phyloP scores from a whole-genome alignment of 805 yeast genomes.

The Wickerhamiella musiphila region DNA sequence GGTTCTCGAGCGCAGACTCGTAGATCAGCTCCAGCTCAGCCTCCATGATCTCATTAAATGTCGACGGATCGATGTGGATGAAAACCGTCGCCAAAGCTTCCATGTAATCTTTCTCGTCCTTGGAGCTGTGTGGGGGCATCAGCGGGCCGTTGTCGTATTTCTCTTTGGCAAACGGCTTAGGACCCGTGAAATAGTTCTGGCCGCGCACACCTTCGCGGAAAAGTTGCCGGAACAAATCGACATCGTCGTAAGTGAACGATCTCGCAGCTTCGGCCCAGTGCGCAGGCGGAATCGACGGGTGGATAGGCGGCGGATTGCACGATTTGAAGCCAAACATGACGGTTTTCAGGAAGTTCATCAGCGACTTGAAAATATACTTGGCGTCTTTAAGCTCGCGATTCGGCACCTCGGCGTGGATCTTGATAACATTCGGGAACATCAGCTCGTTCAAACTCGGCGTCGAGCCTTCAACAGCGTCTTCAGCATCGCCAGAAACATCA shows the following conservation, averaged over 20 bases:
- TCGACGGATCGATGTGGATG: slow-evolving; percentile 85
- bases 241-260: slow-evolving; percentile 69
- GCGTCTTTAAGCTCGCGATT: slow-evolving; percentile 74
- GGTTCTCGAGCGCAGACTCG: slow-evolving; percentile 61
- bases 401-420: slow-evolving; percentile 31
- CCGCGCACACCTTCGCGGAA: slow-evolving; percentile 78
- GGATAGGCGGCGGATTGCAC: slow-evolving; percentile 67
- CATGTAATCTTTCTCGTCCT: slow-evolving; percentile 90
- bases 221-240: slow-evolving; percentile 52
- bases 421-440: slow-evolving; percentile 26
- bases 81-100: slow-evolving; percentile 88
- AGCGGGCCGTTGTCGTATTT: slow-evolving; percentile 37
- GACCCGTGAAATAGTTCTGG: slow-evolving; percentile 47
- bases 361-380: slow-evolving; percentile 66
- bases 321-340: slow-evolving; percentile 76
- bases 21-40: slow-evolving; percentile 64
- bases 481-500: slow-evolving; percentile 4
- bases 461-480: slow-evolving; percentile 19
- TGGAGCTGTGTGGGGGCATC: slow-evolving; percentile 69
- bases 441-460: background rate
- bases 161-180: background rate
- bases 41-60: slow-evolving; percentile 82
- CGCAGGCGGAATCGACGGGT: slow-evolving; percentile 31
- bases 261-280: slow-evolving; percentile 79
- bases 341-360: slow-evolving; percentile 79